These are phyloP conservation scores for Inonotus hispidus DNA, from an alignment of 1,284 basidiomycete genomes.

Conservation along the genomic window DNA sequence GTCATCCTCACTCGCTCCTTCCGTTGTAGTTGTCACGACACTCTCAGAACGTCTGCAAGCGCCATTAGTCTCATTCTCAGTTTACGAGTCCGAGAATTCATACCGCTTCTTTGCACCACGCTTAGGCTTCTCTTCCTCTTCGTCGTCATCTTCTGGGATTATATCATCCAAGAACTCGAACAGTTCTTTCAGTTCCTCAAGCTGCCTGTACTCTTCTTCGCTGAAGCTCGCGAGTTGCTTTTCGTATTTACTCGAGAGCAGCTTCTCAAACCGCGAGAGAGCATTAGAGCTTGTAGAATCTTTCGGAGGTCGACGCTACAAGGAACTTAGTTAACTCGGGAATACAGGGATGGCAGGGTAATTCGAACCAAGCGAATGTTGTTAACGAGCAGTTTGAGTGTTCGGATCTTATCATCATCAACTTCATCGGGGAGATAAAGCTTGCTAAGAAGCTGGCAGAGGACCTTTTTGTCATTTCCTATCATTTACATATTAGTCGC, in stretches of 20 bases:
- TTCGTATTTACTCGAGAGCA: slow-evolving; percentile 53
- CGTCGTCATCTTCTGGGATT: slow-evolving; percentile 41
- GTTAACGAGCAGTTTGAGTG: slow-evolving; percentile 54
- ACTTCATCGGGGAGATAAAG: slow-evolving; percentile 69
- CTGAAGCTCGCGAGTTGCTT: slow-evolving; percentile 57
- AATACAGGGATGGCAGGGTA: not conserved
- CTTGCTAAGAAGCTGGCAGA: slow-evolving; percentile 78
- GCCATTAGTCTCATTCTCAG: not conserved
- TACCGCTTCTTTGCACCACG: slow-evolving; percentile 33
- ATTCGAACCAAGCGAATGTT: slow-evolving; percentile 55
- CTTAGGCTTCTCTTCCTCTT: slow-evolving; percentile 41
- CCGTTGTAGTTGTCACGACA: slow-evolving; percentile 28
- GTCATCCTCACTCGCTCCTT: slow-evolving; percentile 27
- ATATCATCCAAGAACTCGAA: slow-evolving; percentile 64
- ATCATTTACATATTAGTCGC: slow-evolving; percentile 24
- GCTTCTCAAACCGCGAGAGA: slow-evolving; percentile 59
- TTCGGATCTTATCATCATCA: slow-evolving; percentile 56
- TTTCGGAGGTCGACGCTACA: slow-evolving; percentile 65
- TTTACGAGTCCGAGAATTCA: not conserved
- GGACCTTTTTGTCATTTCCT: slow-evolving; percentile 75
- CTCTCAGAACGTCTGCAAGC: slow-evolving; percentile 32
- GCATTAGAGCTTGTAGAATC: slow-evolving; percentile 70
- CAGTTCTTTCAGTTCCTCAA: slow-evolving; percentile 53
- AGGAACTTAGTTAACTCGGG: not conserved
- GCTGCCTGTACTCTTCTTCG: slow-evolving; percentile 62